Percentiles rank a stretch among this genome's conserved stretches.
Evolutionary conservation across 2,329 filamentous ascomycete species (phyloP).

Genomic region (Neopestalotiopsis sp.): DNA sequence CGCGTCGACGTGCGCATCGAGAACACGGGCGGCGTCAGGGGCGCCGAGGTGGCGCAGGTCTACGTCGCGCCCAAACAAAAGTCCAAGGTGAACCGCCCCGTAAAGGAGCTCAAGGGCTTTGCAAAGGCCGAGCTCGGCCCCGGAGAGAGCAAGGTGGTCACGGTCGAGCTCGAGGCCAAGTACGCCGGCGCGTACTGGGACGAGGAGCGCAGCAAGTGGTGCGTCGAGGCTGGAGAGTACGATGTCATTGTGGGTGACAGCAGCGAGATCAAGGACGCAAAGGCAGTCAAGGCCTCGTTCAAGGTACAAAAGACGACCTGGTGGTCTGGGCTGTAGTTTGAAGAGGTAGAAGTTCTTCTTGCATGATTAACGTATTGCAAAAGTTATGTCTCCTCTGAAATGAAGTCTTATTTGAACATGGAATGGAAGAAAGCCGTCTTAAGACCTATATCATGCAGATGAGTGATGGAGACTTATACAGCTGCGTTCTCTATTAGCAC

Average conservation of each 20-base stretch:
- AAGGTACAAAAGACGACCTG: constrained; percentile 65
- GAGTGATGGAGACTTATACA: background rate
- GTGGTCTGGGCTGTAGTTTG: constrained; percentile 66
- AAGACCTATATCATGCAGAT: no score
- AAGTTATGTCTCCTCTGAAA: background rate
- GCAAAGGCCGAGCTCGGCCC: constrained; percentile 66
- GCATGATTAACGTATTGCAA: background rate
- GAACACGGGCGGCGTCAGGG: constrained; percentile 63
- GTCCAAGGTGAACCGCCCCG: constrained; percentile 58
- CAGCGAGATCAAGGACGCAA: constrained; percentile 52
- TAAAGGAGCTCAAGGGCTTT: constrained; percentile 70
- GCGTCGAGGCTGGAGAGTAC: constrained; percentile 69
- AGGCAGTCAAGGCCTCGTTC: constrained; percentile 57
- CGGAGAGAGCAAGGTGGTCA: constrained; percentile 61
- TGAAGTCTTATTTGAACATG: background rate
- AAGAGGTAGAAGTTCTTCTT: background rate
- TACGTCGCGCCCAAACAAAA: constrained; percentile 59
- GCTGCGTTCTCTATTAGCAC: background rate
- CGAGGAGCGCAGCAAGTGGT: constrained; percentile 69
- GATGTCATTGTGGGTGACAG: constrained; percentile 65
- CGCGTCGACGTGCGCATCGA: constrained; percentile 57
- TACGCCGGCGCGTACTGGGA: constrained; percentile 74
- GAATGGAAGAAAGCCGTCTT: background rate
- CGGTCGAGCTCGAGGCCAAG: constrained; percentile 64
- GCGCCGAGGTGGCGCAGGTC: constrained; percentile 62